A percentile compares a stretch with the other conserved stretches of the same genome.
Conservation (phyloP, 805 yeast species). For the Ogataea paradorogensis region DNA sequence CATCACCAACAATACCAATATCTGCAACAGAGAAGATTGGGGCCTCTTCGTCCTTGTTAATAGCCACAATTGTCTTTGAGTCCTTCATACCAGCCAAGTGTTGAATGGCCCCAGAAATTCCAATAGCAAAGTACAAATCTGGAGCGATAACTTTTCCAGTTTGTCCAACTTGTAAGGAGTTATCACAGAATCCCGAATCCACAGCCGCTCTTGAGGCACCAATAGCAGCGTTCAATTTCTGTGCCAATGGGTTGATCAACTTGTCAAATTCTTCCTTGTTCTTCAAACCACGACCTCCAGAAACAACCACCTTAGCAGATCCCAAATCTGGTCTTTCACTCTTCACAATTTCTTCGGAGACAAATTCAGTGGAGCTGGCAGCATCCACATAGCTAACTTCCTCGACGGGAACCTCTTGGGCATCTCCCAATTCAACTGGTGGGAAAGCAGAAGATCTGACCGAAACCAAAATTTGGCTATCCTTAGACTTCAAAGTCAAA, state of each 20-base stretch:
- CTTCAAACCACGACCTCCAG: conserved; percentile 95
- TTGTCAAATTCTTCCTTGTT: conserved; percentile 82
- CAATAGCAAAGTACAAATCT: conserved; percentile 87
- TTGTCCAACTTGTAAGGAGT: conserved; percentile 95
- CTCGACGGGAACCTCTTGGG: conserved; percentile 42
- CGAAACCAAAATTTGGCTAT: conserved; percentile 65
- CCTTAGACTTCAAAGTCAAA: conserved; percentile 72
- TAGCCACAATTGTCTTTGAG: conserved; percentile 88
- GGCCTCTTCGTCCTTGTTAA: conserved; percentile 91
- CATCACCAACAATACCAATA: conserved; percentile 83
- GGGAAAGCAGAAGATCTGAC: conserved; percentile 83
- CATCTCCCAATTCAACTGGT: conserved; percentile 33
- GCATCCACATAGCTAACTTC: conserved; percentile 42
- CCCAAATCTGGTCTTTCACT: conserved; percentile 90
- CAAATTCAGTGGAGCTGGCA: conserved; percentile 53
- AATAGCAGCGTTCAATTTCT: conserved; percentile 80
- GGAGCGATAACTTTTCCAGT: conserved; percentile 99
- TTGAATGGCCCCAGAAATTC: conserved; percentile 96
- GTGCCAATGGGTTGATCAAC: conserved; percentile 79
- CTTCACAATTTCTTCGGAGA: conserved; percentile 68
- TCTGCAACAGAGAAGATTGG: conserved; percentile 93
- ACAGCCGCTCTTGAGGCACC: conserved; percentile 99
- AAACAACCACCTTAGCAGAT: conserved; percentile 74
- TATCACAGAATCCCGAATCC: conserved; percentile 92
- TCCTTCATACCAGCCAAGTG: conserved; percentile 99